Evolutionary conservation across 106 monocot genomes (phyloP).

Genomic region (Dendrobium chrysotoxum): DNA sequence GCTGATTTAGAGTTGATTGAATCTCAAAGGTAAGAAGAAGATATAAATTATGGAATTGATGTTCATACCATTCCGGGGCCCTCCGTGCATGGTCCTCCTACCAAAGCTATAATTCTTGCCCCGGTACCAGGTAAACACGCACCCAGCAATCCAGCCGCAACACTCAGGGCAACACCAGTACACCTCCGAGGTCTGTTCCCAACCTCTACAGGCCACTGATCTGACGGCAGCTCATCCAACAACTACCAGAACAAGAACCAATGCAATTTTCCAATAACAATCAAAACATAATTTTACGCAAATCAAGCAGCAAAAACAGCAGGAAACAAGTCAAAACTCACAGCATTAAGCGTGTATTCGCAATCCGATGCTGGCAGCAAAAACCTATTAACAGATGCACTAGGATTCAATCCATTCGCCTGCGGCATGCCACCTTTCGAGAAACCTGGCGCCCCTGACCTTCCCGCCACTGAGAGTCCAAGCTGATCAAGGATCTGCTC

Average conservation of each 20-base stretch:
- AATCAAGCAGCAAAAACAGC: background rate
- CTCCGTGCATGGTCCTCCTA: slow-evolving; percentile 92
- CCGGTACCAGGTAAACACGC: slow-evolving; percentile 95
- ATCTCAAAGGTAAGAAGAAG: background rate
- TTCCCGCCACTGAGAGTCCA: slow-evolving; percentile 39
- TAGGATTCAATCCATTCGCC: slow-evolving; percentile 25
- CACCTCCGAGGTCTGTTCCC: slow-evolving; percentile 72
- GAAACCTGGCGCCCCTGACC: slow-evolving; percentile 9
- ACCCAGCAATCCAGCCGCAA: slow-evolving; percentile 86
- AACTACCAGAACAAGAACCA: slow-evolving; percentile 37
- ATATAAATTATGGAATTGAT: background rate
- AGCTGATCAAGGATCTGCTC: slow-evolving; percentile 94
- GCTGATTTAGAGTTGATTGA: background rate
- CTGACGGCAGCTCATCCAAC: slow-evolving; percentile 84
- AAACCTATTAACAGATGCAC: slow-evolving; percentile 53
- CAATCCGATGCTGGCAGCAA: slow-evolving; percentile 83
- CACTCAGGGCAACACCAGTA: slow-evolving; percentile 89
- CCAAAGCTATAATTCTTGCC: slow-evolving; percentile 80
- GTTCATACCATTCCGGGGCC: slow-evolving; percentile 91
- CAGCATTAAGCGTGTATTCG: slow-evolving; percentile 81
- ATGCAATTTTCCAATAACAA: background rate
- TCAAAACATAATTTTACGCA: background rate
- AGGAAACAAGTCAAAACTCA: slow-evolving; percentile 16
- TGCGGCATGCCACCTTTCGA: slow-evolving; percentile 18
- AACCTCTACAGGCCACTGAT: slow-evolving; percentile 89